A percentile compares a stretch with the other conserved stretches of the same genome.
phyloP scores from a whole-genome alignment of 108 stramenopile species.

The Cyclotella sp. region DNA sequence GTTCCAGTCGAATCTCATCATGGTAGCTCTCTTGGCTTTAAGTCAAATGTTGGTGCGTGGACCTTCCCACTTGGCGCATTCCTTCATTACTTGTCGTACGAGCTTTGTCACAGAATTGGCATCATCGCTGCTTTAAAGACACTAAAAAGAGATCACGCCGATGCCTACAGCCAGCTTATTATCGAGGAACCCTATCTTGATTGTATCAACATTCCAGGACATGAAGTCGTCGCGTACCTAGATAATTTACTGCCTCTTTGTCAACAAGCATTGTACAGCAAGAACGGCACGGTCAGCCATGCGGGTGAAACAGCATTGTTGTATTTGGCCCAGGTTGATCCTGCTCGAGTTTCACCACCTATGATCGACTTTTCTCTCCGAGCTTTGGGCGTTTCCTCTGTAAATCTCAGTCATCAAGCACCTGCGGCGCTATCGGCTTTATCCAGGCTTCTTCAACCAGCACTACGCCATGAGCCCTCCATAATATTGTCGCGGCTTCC shows the following conservation, averaged over 20 bases:
- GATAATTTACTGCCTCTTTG: slow-evolving; percentile 82
- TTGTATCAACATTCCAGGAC: slow-evolving; percentile 52
- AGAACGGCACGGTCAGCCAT: slow-evolving; percentile 83
- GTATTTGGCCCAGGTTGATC: slow-evolving; percentile 84
- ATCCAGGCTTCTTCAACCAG: slow-evolving; percentile 71
- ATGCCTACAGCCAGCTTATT: slow-evolving; percentile 48
- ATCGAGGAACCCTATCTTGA: slow-evolving; percentile 65
- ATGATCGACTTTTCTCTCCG: slow-evolving; percentile 86
- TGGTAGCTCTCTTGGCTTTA: not conserved
- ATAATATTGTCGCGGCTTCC: slow-evolving; percentile 78
- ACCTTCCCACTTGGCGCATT: slow-evolving; percentile 88
- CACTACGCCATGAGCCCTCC: slow-evolving; percentile 62
- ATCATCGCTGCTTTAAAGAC: slow-evolving; percentile 66
- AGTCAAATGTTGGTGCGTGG: slow-evolving; percentile 87
- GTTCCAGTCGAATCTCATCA: not conserved
- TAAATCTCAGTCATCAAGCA: slow-evolving; percentile 88
- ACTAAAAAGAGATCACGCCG: slow-evolving; percentile 52
- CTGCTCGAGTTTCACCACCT: slow-evolving; percentile 67
- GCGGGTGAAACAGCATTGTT: slow-evolving; percentile 86
- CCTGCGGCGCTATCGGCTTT: slow-evolving; percentile 84
- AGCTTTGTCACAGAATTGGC: slow-evolving; percentile 76
- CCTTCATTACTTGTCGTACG: slow-evolving; percentile 86
- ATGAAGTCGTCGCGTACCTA: slow-evolving; percentile 80
- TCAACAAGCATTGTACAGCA: slow-evolving; percentile 86
- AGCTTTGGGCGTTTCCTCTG: slow-evolving; percentile 82